Percentiles rank a stretch among this genome's conserved stretches.
Conservation (phyloP, 2,329 filamentous ascomycete genomes). For the Diplodia seriata region DNA sequence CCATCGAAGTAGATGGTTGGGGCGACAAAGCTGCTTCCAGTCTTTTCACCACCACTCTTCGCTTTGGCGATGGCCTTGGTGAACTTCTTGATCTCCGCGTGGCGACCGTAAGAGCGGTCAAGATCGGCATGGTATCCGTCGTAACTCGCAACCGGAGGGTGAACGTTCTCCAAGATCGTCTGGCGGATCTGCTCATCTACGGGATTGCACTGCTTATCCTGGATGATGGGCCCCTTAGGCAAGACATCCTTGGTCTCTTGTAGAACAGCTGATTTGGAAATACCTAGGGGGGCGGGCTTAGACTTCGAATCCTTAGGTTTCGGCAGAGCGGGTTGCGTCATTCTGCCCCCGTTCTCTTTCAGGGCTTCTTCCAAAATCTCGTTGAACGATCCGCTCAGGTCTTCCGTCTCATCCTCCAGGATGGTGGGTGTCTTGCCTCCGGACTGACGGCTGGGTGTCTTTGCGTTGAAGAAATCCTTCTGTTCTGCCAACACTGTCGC, state of each 20-base stretch:
- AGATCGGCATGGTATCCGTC: constrained; percentile 80
- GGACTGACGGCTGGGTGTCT: constrained; percentile 75
- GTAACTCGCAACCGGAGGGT: constrained; percentile 76
- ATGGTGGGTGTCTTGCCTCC: constrained; percentile 46
- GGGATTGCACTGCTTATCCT: constrained; percentile 86
- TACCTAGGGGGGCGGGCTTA: constrained; percentile 38
- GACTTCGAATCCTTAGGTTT: constrained; percentile 41
- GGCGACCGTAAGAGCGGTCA: constrained; percentile 67
- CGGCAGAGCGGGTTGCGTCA: constrained; percentile 60
- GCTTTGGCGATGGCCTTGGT: constrained; percentile 70
- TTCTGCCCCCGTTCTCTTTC: constrained; percentile 52
- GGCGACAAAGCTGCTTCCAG: constrained; percentile 63
- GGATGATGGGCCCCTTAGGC: constrained; percentile 75
- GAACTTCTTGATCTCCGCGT: constrained; percentile 80
- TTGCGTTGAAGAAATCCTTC: constrained; percentile 68
- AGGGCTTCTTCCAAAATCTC: constrained; percentile 64
- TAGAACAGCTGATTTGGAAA: constrained; percentile 36
- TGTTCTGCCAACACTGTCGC: constrained; percentile 48
- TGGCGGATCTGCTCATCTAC: constrained; percentile 77
- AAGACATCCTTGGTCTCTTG: constrained; percentile 50
- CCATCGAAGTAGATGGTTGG: constrained; percentile 73
- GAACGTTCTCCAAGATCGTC: constrained; percentile 75
- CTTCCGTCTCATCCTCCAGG: constrained; percentile 55
- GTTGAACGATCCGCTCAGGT: constrained; percentile 74
- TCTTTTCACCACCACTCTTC: constrained; percentile 65